A percentile compares a stretch with the other conserved stretches of the same genome.
Evolutionary conservation across 148 eudicot genomes (phyloP).

Genomic region (Cornus suecica): DNA sequence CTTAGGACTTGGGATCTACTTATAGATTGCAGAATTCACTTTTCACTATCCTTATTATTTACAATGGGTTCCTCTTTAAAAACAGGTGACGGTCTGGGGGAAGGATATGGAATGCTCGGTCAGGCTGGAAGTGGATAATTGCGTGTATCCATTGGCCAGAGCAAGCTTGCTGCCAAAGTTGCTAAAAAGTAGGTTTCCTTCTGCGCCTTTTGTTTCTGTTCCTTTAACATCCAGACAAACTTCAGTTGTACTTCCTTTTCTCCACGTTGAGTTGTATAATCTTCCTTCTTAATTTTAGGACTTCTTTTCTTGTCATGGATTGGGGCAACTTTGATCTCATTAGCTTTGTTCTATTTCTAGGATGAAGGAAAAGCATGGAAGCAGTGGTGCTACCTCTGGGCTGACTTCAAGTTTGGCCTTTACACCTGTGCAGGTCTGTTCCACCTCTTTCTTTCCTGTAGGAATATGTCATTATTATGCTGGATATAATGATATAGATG

Average conservation of each 20-base stretch:
- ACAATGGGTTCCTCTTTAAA: slow-evolving; percentile 7
- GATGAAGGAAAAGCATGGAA: slow-evolving; percentile 86
- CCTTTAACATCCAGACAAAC: neutral
- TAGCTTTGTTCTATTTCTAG: slow-evolving; percentile 32
- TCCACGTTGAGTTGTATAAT: neutral
- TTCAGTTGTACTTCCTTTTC: neutral
- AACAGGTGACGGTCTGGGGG: slow-evolving; percentile 95
- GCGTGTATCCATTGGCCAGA: slow-evolving; percentile 84
- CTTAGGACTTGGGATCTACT: neutral
- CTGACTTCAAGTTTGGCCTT: slow-evolving; percentile 97
- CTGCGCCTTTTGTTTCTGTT: neutral
- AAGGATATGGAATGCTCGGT: slow-evolving; percentile 99
- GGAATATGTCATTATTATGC: slow-evolving; percentile 10
- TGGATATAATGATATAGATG: neutral
- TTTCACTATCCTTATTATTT: neutral
- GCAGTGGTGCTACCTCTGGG: slow-evolving; percentile 89
- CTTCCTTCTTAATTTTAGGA: neutral
- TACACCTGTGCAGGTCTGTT: slow-evolving; percentile 90
- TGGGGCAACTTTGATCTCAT: neutral
- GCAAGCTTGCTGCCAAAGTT: slow-evolving; percentile 86
- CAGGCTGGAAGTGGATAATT: slow-evolving; percentile 96
- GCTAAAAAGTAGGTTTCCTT: slow-evolving; percentile 70
- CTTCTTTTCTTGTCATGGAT: neutral
- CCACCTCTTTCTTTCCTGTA: slow-evolving; percentile 11
- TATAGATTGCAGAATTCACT: neutral